These are phyloP conservation scores for Macadamia integrifolia DNA, from an alignment of 164 flowering plant genomes.

Conservation along the genomic window DNA sequence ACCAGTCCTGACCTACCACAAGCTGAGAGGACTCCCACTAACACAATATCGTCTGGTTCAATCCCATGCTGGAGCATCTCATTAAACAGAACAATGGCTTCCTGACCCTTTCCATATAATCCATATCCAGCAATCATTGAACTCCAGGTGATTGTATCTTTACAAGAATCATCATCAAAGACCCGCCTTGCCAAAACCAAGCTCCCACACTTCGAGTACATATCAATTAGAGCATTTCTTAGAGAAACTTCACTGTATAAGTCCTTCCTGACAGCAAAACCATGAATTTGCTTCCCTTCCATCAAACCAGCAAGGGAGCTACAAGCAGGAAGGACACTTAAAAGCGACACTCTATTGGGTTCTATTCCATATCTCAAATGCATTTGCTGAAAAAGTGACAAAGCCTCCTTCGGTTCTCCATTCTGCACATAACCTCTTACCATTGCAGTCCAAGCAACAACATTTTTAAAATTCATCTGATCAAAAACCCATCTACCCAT, in stretches of 20 bases:
- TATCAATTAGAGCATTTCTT: slow-evolving; percentile 59
- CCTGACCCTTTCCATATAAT: slow-evolving; percentile 53
- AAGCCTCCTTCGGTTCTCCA: slow-evolving; percentile 40
- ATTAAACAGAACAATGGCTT: slow-evolving; percentile 43
- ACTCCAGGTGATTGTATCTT: slow-evolving; percentile 65
- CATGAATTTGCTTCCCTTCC: slow-evolving; percentile 60
- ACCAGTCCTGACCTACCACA: slow-evolving; percentile 55
- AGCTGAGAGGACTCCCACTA: slow-evolving; percentile 67
- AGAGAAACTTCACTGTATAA: slow-evolving; percentile 33
- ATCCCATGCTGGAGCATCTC: slow-evolving; percentile 44
- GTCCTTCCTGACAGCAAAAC: slow-evolving; percentile 42
- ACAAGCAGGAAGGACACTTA: slow-evolving; percentile 57
- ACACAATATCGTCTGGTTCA: slow-evolving; percentile 46
- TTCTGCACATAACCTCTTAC: slow-evolving; percentile 47
- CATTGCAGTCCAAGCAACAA: slow-evolving; percentile 71
- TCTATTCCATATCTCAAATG: slow-evolving; percentile 31
- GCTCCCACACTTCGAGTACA: slow-evolving; percentile 63
- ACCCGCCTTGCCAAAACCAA: slow-evolving; percentile 41
- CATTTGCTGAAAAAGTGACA: slow-evolving; percentile 51
- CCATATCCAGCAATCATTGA: slow-evolving; percentile 64
- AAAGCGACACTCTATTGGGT: slow-evolving; percentile 53
- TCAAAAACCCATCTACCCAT: slow-evolving; percentile 48
- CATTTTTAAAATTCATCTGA: slow-evolving; percentile 34
- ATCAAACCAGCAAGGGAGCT: slow-evolving; percentile 32
- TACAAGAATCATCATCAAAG: slow-evolving; percentile 39